phyloP scores from a whole-genome alignment of 164 flowering plant genomes.

The Magnolia changhungtana region DNA sequence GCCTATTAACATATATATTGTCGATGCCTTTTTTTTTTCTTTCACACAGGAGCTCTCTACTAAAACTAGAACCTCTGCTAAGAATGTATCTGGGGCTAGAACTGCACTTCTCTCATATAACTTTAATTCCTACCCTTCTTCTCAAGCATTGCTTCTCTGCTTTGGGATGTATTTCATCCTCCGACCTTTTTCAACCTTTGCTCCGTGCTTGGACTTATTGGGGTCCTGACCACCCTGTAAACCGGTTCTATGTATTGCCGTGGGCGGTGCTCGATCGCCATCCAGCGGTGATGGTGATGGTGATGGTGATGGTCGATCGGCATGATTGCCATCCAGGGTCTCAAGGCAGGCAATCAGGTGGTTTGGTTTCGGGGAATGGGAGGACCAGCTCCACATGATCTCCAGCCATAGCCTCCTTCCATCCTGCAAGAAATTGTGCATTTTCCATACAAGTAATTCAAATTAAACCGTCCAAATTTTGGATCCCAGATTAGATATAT shows the following conservation, averaged over 20 bases:
- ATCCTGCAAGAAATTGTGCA: constrained; percentile 43
- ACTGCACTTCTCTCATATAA: too few relatives aligned
- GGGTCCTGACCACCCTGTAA: constrained; percentile 10
- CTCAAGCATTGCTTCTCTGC: too few relatives aligned
- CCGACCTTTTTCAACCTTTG: constrained; percentile 41
- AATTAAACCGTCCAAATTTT: too few relatives aligned
- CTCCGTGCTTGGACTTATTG: constrained; percentile 30
- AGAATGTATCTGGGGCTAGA: too few relatives aligned
- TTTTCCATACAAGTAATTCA: too few relatives aligned
- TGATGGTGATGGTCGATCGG: not conserved
- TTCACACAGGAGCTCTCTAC: constrained; percentile 52
- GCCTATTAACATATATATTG: too few relatives aligned
- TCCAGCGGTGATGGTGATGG: constrained; percentile 15
- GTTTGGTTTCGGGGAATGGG: constrained; percentile 27
- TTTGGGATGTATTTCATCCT: too few relatives aligned
- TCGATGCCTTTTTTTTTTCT: not conserved
- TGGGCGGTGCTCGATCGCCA: constrained; percentile 12
- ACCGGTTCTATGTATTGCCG: constrained; percentile 30
- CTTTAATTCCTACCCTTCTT: too few relatives aligned
- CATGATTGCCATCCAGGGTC: constrained; percentile 15
- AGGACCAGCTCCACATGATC: constrained; percentile 65
- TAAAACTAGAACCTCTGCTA: too few relatives aligned
- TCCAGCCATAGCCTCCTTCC: constrained; percentile 68
- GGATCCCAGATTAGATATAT: too few relatives aligned
- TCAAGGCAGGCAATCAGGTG: constrained; percentile 29